Evolutionary conservation across 495 filamentous ascomycete species (phyloP).

Genomic region (Penicillium desertorum): DNA sequence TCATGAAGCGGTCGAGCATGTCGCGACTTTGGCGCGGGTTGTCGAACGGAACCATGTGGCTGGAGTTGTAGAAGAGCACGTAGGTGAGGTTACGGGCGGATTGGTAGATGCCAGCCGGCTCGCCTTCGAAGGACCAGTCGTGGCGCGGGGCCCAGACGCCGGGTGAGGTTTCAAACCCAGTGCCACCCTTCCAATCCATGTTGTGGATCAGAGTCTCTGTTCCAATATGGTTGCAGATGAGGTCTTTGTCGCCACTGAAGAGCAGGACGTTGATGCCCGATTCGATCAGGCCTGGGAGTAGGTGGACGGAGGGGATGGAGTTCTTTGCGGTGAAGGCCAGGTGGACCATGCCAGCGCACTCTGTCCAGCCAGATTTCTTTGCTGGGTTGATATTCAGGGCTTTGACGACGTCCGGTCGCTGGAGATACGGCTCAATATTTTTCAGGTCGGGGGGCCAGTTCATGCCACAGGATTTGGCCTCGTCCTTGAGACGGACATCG

Average conservation of each 20-base stretch:
- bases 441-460: slow-evolving; percentile 89
- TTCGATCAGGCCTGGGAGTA: slow-evolving; percentile 76
- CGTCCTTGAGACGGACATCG: slow-evolving; percentile 79
- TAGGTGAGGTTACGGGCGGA: slow-evolving; percentile 93
- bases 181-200: slow-evolving; percentile 87
- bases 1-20: slow-evolving; percentile 97
- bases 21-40: slow-evolving; percentile 82
- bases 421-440: slow-evolving; percentile 78
- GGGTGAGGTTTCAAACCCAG: slow-evolving; percentile 84
- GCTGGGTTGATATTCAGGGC: slow-evolving; percentile 81
- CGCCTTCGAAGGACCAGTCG: slow-evolving; percentile 92
- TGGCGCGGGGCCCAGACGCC: slow-evolving; percentile 89
- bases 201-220: slow-evolving; percentile 89
- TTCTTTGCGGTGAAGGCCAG: slow-evolving; percentile 63
- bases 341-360: slow-evolving; percentile 80
- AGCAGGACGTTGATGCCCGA: slow-evolving; percentile 71
- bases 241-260: slow-evolving; percentile 89
- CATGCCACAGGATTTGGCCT: slow-evolving; percentile 76
- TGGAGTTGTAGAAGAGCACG: slow-evolving; percentile 90
- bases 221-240: slow-evolving; percentile 96
- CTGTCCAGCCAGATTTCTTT: slow-evolving; percentile 85
- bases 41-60: slow-evolving; percentile 98
- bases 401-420: slow-evolving; percentile 69
- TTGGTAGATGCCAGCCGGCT: slow-evolving; percentile 89
- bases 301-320: slow-evolving; percentile 66